Evolutionary conservation across 2,329 filamentous ascomycete species (phyloP).

Genomic region (Truncatella angustata): DNA sequence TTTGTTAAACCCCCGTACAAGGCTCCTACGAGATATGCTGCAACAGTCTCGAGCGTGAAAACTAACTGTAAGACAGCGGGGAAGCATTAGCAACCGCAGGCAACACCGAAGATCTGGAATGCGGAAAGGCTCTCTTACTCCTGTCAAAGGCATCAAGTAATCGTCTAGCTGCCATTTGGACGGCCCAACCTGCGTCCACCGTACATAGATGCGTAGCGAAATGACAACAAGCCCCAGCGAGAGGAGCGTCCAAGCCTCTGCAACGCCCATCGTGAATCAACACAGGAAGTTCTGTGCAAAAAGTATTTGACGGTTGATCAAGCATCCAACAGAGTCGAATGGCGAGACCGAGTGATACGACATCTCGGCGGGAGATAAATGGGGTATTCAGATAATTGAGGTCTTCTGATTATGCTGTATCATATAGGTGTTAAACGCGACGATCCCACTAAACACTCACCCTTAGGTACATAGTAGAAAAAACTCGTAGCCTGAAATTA

Average conservation of each 20-base stretch:
- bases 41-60: conserved; percentile 15
- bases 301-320: too few species aligned
- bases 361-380: too few species aligned
- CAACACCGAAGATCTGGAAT: too few species aligned
- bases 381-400: too few species aligned
- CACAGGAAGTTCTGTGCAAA: background rate
- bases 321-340: too few species aligned
- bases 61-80: conserved; percentile 1
- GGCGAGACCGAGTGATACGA: too few species aligned
- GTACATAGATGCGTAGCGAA: conserved; percentile 14
- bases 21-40: conserved; percentile 46
- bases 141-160: conserved; percentile 21
- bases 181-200: conserved; percentile 18
- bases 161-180: conserved; percentile 19
- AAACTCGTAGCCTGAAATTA: too few species aligned
- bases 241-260: conserved; percentile 8
- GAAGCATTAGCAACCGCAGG: too few species aligned
- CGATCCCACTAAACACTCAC: too few species aligned
- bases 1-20: conserved; percentile 48
- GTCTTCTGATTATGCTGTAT: too few species aligned
- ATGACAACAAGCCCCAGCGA: conserved; percentile 16
- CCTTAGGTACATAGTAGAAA: too few species aligned
- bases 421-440: too few species aligned
- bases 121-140: conserved; percentile 13
- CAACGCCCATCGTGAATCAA: background rate